Base-by-base conservation (phyloP, 371 early-diverging fungal species). In the Dinochytrium kinnereticum region DNA sequence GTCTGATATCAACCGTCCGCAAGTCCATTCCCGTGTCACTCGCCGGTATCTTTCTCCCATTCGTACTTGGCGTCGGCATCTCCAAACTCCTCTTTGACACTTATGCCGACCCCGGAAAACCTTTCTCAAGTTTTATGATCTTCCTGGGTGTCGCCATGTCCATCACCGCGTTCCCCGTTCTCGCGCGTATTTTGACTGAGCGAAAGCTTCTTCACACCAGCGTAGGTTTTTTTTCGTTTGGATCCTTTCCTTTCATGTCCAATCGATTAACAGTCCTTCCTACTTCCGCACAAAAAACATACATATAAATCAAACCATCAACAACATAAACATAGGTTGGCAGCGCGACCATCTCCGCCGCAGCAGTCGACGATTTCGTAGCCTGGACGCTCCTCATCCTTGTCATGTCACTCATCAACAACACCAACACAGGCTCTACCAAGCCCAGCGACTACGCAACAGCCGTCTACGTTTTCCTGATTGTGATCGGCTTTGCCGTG, bases 101-200 rank as follows among this genome's bases (percentile, higher is more conserved):
- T 15, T 77, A 78, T 66, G 71, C 71, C 19, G 78, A 79, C 57
- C 67, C 57, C 2, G 38, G 19, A 21, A 80, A 80, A 19, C 73
- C 78, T 24, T 84, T 80, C 65, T n/a, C 69, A 19, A 73, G 77
- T n/a, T 96, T 94, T 78, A 49, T 73, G 39, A 72, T 90, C 85
- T 51, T 96, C 93, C 73, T 71, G 92, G 51, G 88, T 93, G 95
- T 96, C 1, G 93, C 94, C 59, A 92, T 96, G 91, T 87, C 95
- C 28, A 96, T 96, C 77, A 97, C 97, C 0, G 77, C 75, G 2
- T 75, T 72, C 61, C 72, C 75, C 19, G 69, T 50, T 7, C 87
- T 97, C 31, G 98, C 95, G 0, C 91, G 98, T 71, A 96, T 97
- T 59, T 83, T 97, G 66, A 91, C 94, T 0, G 96, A 96, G 77